phyloP scores from a whole-genome alignment of 495 filamentous ascomycete genomes.

The Penicillium salamii region DNA sequence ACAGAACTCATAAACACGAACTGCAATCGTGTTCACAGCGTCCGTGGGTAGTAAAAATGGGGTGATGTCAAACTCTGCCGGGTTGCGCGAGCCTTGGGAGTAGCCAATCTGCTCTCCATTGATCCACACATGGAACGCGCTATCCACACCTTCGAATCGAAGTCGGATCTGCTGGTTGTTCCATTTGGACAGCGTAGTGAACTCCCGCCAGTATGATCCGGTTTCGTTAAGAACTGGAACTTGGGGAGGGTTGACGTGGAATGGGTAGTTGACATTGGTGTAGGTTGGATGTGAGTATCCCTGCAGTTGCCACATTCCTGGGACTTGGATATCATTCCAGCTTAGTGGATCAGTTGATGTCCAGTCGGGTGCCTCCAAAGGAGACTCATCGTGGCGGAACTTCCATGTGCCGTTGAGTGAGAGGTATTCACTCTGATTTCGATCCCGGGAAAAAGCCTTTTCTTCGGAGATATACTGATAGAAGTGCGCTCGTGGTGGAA shows the following conservation, averaged over 20 bases:
- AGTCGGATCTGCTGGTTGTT: conserved; percentile 45
- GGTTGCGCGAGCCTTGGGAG: conserved; percentile 62
- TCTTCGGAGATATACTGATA: conserved; percentile 35
- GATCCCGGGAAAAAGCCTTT: conserved; percentile 4
- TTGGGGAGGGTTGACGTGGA: conserved; percentile 54
- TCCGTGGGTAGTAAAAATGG: conserved; percentile 30
- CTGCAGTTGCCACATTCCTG: conserved; percentile 67
- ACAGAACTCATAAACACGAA: conserved; percentile 60
- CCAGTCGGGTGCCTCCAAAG: conserved; percentile 46
- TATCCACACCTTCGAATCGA: conserved; percentile 66
- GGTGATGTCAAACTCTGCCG: conserved; percentile 62
- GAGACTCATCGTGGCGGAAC: conserved; percentile 51
- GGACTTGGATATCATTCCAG: conserved; percentile 55
- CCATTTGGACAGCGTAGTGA: conserved; percentile 39
- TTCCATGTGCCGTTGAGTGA: conserved; percentile 57
- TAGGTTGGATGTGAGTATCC: conserved; percentile 59
- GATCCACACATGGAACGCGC: conserved; percentile 63
- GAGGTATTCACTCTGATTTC: conserved; percentile 9
- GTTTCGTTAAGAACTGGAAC: conserved; percentile 54
- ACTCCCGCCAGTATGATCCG: conserved; percentile 52
- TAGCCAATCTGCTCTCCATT: conserved; percentile 60
- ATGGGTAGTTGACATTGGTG: conserved; percentile 59
- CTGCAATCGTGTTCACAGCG: conserved; percentile 46
- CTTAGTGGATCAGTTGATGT: conserved; percentile 18
- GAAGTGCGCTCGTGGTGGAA: conserved; percentile 58